Percentiles rank a stretch among this genome's conserved stretches.
Evolutionary conservation across 2,329 filamentous ascomycete genomes (phyloP).

Genomic region (Boeremia lycopersici): DNA sequence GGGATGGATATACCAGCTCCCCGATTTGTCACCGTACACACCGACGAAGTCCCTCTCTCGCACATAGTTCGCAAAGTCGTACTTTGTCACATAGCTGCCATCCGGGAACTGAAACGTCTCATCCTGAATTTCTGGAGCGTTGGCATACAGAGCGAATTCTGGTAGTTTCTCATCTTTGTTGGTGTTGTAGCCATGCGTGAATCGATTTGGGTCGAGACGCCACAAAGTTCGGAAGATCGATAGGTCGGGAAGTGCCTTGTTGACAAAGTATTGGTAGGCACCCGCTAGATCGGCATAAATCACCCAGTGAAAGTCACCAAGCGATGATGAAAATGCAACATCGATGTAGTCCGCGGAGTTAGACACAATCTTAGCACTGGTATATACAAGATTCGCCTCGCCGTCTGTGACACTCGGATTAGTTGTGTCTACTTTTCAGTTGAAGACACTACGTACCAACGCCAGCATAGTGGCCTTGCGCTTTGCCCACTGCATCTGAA

Average conservation of each 20-base stretch:
- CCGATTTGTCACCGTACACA: constrained; percentile 53
- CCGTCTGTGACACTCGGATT: constrained; percentile 30
- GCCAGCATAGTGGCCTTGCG: constrained; percentile 47
- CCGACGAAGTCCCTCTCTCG: constrained; percentile 51
- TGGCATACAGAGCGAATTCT: constrained; percentile 47
- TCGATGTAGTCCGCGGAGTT: constrained; percentile 49
- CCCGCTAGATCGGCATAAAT: constrained; percentile 52
- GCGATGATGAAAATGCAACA: constrained; percentile 50
- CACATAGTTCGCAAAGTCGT: constrained; percentile 49
- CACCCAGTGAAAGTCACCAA: constrained; percentile 57
- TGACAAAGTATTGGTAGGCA: constrained; percentile 60
- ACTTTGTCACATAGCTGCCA: constrained; percentile 57
- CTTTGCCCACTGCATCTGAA: constrained; percentile 42
- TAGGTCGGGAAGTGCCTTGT: constrained; percentile 51
- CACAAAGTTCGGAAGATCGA: constrained; percentile 55
- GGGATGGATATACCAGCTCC: constrained; percentile 55
- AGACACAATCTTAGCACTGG: constrained; percentile 45
- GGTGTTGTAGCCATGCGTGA: constrained; percentile 52
- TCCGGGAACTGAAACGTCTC: constrained; percentile 54
- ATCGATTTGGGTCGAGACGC: constrained; percentile 53
- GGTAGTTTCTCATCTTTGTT: constrained; percentile 52
- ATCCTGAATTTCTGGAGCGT: constrained; percentile 54
- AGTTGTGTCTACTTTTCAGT: background rate
- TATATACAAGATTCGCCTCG: constrained; percentile 51
- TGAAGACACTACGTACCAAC: constrained; percentile 32